A percentile compares a stretch with the other conserved stretches of the same genome.
Conservation (phyloP, 2,329 filamentous ascomycete genomes). For the Neurospora sp. region DNA sequence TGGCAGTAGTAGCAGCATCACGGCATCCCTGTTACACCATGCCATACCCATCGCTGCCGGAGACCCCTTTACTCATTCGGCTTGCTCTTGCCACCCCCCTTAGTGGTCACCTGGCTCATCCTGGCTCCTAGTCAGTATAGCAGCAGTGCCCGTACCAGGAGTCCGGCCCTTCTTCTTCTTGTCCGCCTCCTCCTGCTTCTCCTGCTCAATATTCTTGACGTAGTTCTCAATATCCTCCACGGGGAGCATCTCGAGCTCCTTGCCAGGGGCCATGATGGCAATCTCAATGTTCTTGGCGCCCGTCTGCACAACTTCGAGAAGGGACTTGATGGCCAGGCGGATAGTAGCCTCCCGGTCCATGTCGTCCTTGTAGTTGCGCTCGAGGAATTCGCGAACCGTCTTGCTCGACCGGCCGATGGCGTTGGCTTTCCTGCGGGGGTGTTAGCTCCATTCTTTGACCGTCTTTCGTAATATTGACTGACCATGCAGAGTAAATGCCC, state of each 20-base stretch:
- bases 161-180: conserved; percentile 85
- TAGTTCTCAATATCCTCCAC: conserved; percentile 94
- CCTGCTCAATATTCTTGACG: conserved; percentile 97
- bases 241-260: conserved; percentile 84
- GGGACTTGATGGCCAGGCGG: conserved; percentile 93
- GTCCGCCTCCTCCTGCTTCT: conserved; percentile 97
- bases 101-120: conserved; percentile 20
- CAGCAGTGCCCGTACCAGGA: conserved; percentile 58
- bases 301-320: conserved; percentile 95
- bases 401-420: conserved; percentile 97
- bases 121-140: conserved; percentile 60
- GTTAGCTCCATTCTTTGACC: conserved; percentile 10
- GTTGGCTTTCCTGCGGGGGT: conserved; percentile 77
- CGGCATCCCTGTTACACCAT: not conserved
- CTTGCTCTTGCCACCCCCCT: not conserved
- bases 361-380: conserved; percentile 96
- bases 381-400: conserved; percentile 96
- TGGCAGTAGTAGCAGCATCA: not conserved
- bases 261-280: conserved; percentile 90
- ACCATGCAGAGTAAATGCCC: conserved; percentile 99
- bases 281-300: conserved; percentile 99
- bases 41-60: not conserved
- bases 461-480: conserved; percentile 23
- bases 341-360: conserved; percentile 97
- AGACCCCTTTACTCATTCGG: not conserved